phyloP scores from a whole-genome alignment of 768 basidiomycete species.

The Serendipita sp. region DNA sequence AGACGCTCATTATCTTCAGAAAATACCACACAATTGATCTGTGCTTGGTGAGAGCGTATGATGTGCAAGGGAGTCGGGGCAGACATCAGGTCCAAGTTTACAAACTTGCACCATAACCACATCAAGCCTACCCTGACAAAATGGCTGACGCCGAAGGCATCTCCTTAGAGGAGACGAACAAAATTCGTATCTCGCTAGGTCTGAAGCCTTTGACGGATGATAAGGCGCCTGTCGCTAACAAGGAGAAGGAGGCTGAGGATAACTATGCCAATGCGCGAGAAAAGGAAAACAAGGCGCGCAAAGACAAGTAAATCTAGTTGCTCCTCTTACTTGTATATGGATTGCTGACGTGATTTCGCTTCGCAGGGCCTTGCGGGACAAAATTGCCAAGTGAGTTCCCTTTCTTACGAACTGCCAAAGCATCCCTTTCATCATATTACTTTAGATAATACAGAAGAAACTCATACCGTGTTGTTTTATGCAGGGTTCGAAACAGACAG shows the following conservation, averaged over 20 bases:
- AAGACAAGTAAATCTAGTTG: conserved; percentile 49
- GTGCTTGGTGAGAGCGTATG: conserved; percentile 53
- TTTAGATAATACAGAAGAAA: neutral
- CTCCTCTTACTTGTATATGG: conserved; percentile 11
- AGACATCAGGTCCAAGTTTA: neutral
- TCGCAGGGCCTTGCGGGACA: conserved; percentile 50
- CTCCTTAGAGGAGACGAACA: conserved; percentile 89
- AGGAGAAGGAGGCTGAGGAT: conserved; percentile 70
- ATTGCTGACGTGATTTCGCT: conserved; percentile 18
- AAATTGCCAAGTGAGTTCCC: conserved; percentile 77
- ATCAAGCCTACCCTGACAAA: neutral
- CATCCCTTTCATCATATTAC: neutral
- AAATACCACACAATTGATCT: conserved; percentile 44
- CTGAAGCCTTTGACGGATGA: conserved; percentile 88
- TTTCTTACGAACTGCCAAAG: conserved; percentile 12
- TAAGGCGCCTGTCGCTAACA: conserved; percentile 47
- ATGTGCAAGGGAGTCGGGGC: conserved; percentile 31
- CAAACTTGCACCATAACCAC: conserved; percentile 1
- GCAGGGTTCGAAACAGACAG: conserved; percentile 81
- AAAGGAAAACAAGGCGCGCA: conserved; percentile 49
- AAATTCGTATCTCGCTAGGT: conserved; percentile 84
- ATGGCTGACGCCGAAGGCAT: conserved; percentile 64
- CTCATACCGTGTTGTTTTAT: conserved; percentile 22
- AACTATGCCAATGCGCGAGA: conserved; percentile 70
- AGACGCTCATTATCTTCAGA: conserved; percentile 63